Evolutionary conservation across 1,284 basidiomycete genomes (phyloP).

Genomic region (Rhodotorula sp.): DNA sequence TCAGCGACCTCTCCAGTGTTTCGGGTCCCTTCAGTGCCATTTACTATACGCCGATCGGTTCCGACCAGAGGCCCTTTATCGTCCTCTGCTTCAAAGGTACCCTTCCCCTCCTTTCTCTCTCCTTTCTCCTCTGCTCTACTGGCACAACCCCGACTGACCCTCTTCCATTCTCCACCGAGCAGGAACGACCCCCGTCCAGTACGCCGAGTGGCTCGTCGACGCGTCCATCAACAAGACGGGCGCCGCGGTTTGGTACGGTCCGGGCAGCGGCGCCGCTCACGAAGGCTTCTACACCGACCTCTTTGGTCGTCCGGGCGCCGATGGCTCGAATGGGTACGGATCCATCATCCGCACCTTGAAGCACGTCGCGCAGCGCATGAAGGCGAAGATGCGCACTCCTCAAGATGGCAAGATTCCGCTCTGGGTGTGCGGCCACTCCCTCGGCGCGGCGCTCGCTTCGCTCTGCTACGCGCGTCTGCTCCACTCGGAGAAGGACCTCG

Average conservation of each 20-base stretch:
- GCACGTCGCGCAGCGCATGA: constrained; percentile 20
- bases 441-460: constrained; percentile 31
- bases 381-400: not conserved
- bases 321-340: constrained; percentile 14
- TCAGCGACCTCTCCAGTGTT: constrained; percentile 16
- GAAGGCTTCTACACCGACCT: constrained; percentile 30
- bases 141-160: too few relatives aligned
- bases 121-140: not conserved
- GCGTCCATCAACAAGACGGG: constrained; percentile 24
- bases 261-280: constrained; percentile 18
- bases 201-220: constrained; percentile 41
- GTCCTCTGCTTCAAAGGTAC: constrained; percentile 33
- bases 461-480: constrained; percentile 33
- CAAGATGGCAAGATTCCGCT: constrained; percentile 19
- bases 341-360: constrained; percentile 20
- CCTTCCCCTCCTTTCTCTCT: not conserved
- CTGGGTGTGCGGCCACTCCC: constrained; percentile 36
- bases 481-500: constrained; percentile 30
- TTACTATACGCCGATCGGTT: constrained; percentile 20
- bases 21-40: constrained; percentile 26
- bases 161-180: too few relatives aligned
- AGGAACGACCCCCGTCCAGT: constrained; percentile 49
- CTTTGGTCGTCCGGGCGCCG: not conserved
- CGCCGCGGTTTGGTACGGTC: constrained; percentile 27
- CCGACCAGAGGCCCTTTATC: constrained; percentile 26